Conservation (phyloP, 345 rosid species). For the Eucalyptus polyanthemos region DNA sequence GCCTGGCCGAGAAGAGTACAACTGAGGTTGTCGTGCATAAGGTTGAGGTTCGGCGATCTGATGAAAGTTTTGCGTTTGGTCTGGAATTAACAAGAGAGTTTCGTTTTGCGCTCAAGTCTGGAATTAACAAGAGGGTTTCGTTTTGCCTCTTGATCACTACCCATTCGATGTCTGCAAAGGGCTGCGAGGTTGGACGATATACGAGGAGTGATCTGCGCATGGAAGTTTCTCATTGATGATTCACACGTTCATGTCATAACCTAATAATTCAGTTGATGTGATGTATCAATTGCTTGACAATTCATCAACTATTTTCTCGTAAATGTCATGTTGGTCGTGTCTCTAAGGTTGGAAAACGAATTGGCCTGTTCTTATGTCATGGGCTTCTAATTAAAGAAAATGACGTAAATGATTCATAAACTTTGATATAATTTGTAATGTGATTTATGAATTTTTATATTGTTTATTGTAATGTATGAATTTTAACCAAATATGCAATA, state of each 20-base stretch:
- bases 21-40: rapidly evolving
- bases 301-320: neutral
- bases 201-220: neutral
- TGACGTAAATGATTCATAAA: no score
- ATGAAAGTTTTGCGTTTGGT: neutral
- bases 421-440: rapidly evolving
- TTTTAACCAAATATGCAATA: no score
- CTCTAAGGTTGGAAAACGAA: no score
- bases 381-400: no score
- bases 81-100: neutral
- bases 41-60: neutral
- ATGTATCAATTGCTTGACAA: neutral
- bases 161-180: neutral
- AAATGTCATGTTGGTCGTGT: neutral
- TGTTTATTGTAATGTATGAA: no score
- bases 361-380: no score
- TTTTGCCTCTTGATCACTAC: neutral
- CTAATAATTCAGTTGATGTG: neutral
- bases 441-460: rapidly evolving
- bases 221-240: neutral
- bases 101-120: neutral
- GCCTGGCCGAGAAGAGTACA: neutral
- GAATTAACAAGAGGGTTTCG: no score
- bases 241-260: neutral
- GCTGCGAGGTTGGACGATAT: neutral